Evolutionary conservation across 2,329 filamentous ascomycete genomes (phyloP).

Genomic region (Penicillium brasilianum): DNA sequence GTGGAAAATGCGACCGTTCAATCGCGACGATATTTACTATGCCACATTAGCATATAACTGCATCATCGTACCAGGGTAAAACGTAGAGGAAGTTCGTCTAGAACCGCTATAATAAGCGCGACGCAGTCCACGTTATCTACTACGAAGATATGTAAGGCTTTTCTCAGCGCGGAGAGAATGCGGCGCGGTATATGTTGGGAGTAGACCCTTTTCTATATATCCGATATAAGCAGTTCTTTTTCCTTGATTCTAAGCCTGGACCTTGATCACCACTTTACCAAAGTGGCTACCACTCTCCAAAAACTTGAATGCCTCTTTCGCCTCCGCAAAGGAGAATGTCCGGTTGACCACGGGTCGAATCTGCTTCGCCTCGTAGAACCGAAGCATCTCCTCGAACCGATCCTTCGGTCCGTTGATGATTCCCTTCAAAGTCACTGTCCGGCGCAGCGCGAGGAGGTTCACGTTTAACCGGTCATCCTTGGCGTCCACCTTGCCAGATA

Average conservation of each 20-base stretch:
- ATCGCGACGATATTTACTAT: too few species aligned
- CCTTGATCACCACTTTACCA: conserved; percentile 60
- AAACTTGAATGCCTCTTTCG: conserved; percentile 60
- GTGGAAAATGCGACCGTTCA: too few species aligned
- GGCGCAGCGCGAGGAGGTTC: conserved; percentile 60
- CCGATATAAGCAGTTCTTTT: neutral
- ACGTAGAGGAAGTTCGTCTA: too few species aligned
- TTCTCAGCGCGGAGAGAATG: too few species aligned
- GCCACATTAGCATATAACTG: too few species aligned
- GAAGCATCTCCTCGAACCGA: conserved; percentile 50
- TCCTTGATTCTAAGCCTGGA: conserved; percentile 29
- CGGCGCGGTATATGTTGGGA: too few species aligned
- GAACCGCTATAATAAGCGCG: too few species aligned
- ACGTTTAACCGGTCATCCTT: conserved; percentile 62
- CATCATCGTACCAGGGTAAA: too few species aligned
- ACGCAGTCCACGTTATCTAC: too few species aligned
- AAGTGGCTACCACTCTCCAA: conserved; percentile 59
- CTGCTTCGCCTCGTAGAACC: conserved; percentile 40
- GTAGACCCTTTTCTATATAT: neutral
- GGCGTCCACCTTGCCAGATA: conserved; percentile 61
- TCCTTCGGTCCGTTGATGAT: conserved; percentile 68
- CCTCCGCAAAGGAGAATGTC: conserved; percentile 58
- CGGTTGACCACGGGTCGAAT: conserved; percentile 57
- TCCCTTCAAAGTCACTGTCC: conserved; percentile 61
- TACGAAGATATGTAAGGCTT: too few species aligned